Conservation (phyloP, 305 asterid genomes). For the Fraxinus floribunda region DNA sequence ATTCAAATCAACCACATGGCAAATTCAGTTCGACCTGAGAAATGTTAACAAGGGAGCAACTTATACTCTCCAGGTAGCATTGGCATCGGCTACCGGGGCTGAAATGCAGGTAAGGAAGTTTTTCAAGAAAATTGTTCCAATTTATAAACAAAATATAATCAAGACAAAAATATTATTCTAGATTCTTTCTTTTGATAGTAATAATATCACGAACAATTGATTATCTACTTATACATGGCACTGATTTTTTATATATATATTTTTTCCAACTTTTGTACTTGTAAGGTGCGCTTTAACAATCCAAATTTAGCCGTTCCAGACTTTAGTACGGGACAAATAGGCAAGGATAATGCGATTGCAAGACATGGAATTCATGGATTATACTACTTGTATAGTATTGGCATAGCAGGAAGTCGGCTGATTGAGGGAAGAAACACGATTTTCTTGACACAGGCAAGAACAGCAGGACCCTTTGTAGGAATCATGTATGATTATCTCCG, state of each 20-base stretch:
- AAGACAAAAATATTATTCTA: background rate
- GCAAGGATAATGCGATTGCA: slow-evolving; percentile 61
- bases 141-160: background rate
- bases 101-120: slow-evolving; percentile 36
- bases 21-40: slow-evolving; percentile 43
- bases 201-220: background rate
- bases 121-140: background rate
- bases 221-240: background rate
- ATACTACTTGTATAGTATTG: slow-evolving; percentile 32
- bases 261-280: background rate
- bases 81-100: slow-evolving; percentile 47
- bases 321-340: slow-evolving; percentile 45
- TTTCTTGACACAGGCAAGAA: slow-evolving; percentile 40
- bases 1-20: slow-evolving; percentile 49
- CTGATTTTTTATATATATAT: background rate
- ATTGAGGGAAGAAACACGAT: slow-evolving; percentile 41
- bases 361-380: slow-evolving; percentile 66
- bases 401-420: slow-evolving; percentile 30
- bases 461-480: slow-evolving; percentile 24
- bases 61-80: slow-evolving; percentile 57
- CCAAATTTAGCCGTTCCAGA: slow-evolving; percentile 23
- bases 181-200: background rate
- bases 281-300: slow-evolving; percentile 47
- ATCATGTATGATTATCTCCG: slow-evolving; percentile 66
- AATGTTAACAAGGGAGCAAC: slow-evolving; percentile 28